A percentile compares a stretch with the other conserved stretches of the same genome.
phyloP scores from a whole-genome alignment of 306 rosid genomes.

The Rubus idaeus region DNA sequence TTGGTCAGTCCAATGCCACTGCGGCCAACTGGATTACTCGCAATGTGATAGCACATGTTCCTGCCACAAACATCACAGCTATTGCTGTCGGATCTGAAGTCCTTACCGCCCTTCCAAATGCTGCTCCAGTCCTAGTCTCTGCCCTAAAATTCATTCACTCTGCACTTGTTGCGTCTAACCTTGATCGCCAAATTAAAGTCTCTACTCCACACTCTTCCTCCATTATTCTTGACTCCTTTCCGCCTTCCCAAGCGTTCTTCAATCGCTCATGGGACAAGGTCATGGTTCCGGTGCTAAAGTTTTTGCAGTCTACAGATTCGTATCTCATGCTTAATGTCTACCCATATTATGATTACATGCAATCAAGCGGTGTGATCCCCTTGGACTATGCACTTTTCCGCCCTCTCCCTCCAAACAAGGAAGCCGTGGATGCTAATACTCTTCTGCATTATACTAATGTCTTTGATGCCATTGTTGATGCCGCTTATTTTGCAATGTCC shows the following conservation, averaged over 20 bases:
- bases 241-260: constrained; percentile 97
- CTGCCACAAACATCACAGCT: constrained; percentile 86
- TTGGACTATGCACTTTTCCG: constrained; percentile 91
- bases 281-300: constrained; percentile 74
- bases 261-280: constrained; percentile 91
- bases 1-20: constrained; percentile 93
- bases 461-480: constrained; percentile 90
- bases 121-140: constrained; percentile 83
- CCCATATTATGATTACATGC: constrained; percentile 88
- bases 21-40: constrained; percentile 94
- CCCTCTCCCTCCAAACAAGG: constrained; percentile 92
- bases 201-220: constrained; percentile 85
- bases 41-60: constrained; percentile 82
- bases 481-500: constrained; percentile 91
- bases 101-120: constrained; percentile 76
- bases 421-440: constrained; percentile 90
- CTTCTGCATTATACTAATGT: constrained; percentile 92
- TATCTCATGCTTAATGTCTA: constrained; percentile 88
- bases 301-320: constrained; percentile 81
- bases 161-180: constrained; percentile 84
- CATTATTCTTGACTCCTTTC: constrained; percentile 85
- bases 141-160: constrained; percentile 85
- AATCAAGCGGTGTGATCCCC: constrained; percentile 77
- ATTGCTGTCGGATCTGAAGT: constrained; percentile 91
- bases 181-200: constrained; percentile 77